Evolutionary conservation across 352 stramenopile genomes (phyloP), one percentile per base, ranked within the genome.

Genomic region (Phytophthora palmivora): DNA sequence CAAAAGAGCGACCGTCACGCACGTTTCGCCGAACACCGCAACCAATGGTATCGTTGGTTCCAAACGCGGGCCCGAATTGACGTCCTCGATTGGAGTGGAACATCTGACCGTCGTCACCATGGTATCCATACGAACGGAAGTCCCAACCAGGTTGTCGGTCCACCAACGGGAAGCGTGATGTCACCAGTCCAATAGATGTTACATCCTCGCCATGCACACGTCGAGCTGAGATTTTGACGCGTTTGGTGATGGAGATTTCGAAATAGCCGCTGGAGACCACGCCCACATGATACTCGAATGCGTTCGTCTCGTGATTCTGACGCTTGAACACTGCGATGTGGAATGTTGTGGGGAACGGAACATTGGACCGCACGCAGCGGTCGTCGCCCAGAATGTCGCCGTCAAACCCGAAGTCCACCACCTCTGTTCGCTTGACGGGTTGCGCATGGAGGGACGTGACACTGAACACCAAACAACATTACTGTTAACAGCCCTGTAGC

Each of bases 61-160:
- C 54, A 12, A 77, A 77, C 2, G 58, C 59, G 7, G 69, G 64
- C 7, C 69, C 69, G 22, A 74, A 77, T 21, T 71, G 63, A 16
- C 63, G 69, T 11, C 67, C 67, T 2, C 50, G 44, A 45, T 76
- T 76, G 12, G 63, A 72, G 52, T 86, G 69, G 59, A 89, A 94
- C 24, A 87, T 76, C 28, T 85, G 60, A 0, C 85, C 85, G 50
- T 94, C 83, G 49, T 94, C 85, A 18, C 85, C 84, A 47, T 94
- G 85, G 56, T 92, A 94, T 19, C 85, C 85, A 49, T 84, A 85
- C 14, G 85, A 94, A 3, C 74, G 19, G 15, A 58, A 54, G 26
- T 87, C 81, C 85, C 85, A 94, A 0, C 85, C 85, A 11, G 85
- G 85, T 32, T 92, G 83, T 43, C 78, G 73, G 19, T 76, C 76